Evolutionary conservation across 2,329 filamentous ascomycete species (phyloP).

Genomic region (Phaeoacremonium minimum): DNA sequence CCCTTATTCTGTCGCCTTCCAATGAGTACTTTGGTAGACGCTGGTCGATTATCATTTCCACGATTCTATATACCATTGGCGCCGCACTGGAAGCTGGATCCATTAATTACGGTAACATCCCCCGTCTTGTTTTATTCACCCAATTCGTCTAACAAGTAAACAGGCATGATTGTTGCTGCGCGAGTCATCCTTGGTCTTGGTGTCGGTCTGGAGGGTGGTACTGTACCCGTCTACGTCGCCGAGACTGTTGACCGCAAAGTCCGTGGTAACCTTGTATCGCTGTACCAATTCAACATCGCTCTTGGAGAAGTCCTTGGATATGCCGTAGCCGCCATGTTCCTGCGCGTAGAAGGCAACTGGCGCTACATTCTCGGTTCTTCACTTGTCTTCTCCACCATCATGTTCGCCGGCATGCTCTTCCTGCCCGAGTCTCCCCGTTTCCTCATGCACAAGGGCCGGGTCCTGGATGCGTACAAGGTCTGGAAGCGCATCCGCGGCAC

Average conservation of each 20-base stretch:
- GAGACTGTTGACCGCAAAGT: constrained; percentile 65
- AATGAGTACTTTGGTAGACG: constrained; percentile 66
- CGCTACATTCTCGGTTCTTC: constrained; percentile 71
- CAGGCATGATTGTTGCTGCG: constrained; percentile 62
- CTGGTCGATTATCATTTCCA: constrained; percentile 66
- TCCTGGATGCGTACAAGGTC: constrained; percentile 58
- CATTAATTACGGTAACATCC: constrained; percentile 52
- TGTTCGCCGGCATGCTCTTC: constrained; percentile 63
- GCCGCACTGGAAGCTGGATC: constrained; percentile 64
- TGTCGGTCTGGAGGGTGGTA: constrained; percentile 70
- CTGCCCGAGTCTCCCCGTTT: constrained; percentile 67
- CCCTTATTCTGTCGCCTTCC: constrained; percentile 59
- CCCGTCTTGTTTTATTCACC: background rate
- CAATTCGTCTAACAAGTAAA: background rate
- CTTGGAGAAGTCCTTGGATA: constrained; percentile 71
- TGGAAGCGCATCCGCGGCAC: constrained; percentile 70
- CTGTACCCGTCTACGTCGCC: constrained; percentile 70
- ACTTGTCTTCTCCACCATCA: constrained; percentile 63
- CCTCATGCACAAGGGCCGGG: constrained; percentile 63
- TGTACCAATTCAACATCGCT: constrained; percentile 75
- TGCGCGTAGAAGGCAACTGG: constrained; percentile 67
- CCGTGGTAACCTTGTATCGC: constrained; percentile 67
- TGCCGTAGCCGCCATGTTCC: constrained; percentile 68
- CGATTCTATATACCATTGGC: constrained; percentile 66
- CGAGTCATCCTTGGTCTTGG: constrained; percentile 67